Conservation (phyloP, 1,284 basidiomycete genomes). For the Schizophyllum amplum region DNA sequence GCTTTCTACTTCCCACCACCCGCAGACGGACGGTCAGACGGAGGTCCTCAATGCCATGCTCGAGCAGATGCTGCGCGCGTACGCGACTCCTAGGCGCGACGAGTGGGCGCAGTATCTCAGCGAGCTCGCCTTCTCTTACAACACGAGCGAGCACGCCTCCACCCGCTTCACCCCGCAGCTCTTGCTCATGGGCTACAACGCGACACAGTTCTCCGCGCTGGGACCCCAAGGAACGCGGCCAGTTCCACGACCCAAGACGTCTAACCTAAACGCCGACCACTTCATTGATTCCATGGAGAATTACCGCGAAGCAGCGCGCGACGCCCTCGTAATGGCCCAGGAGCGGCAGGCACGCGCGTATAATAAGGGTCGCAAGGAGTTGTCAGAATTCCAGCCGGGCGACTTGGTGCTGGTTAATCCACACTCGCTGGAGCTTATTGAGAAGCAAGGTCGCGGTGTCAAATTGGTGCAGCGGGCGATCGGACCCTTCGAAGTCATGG, state of each 20-base stretch:
- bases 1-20: conserved; percentile 22
- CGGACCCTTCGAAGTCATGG: conserved; percentile 25
- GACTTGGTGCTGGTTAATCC: conserved; percentile 23
- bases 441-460: conserved; percentile 18
- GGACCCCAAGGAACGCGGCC: too few relatives aligned
- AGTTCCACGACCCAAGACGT: too few relatives aligned
- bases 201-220: too few relatives aligned
- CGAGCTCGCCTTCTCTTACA: conserved; percentile 14
- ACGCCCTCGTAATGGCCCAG: conserved; percentile 7
- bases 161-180: conserved; percentile 5
- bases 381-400: conserved; percentile 15
- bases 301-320: conserved; percentile 3
- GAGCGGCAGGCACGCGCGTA: conserved; percentile 13
- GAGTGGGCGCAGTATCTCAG: conserved; percentile 21
- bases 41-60: conserved; percentile 20
- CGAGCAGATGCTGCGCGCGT: conserved; percentile 12
- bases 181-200: conserved; percentile 2
- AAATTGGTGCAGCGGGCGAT: conserved; percentile 23
- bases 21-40: too few relatives aligned
- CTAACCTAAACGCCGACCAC: background rate
- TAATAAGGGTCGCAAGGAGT: conserved; percentile 10
- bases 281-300: background rate
- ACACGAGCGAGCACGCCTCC: conserved; percentile 2
- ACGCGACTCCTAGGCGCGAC: conserved; percentile 17
- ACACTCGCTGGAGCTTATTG: conserved; percentile 18